Percentiles rank a stretch among this genome's conserved stretches.
These are phyloP conservation scores for Sporisorium sorghi DNA, from an alignment of 1,284 basidiomycete species.

Conservation along the genomic window DNA sequence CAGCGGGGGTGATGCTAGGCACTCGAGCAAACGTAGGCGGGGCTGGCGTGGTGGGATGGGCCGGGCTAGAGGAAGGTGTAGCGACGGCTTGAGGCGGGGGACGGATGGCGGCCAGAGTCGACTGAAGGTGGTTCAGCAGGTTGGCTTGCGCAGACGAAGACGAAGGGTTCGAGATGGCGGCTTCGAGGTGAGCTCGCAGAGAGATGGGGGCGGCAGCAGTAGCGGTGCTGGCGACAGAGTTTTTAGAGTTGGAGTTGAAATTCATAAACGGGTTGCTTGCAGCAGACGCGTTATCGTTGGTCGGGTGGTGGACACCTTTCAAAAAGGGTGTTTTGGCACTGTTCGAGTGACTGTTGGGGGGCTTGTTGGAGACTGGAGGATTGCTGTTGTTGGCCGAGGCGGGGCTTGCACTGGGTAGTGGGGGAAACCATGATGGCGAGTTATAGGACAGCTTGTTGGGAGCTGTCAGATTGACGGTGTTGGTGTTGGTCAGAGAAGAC, in stretches of 20 bases:
- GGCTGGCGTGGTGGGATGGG: slow-evolving; percentile 16
- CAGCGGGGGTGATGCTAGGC: slow-evolving; percentile 44
- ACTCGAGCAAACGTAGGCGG: slow-evolving; percentile 46
- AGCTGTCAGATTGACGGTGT: slow-evolving; percentile 44
- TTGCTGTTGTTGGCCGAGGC: slow-evolving; percentile 51
- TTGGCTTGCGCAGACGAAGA: slow-evolving; percentile 52
- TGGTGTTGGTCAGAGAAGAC: slow-evolving; percentile 45
- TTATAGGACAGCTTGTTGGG: slow-evolving; percentile 43
- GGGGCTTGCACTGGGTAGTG: slow-evolving; percentile 40
- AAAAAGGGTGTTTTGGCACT: slow-evolving; percentile 46
- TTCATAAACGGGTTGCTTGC: slow-evolving; percentile 36
- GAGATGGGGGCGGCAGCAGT: slow-evolving; percentile 27
- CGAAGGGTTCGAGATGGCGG: slow-evolving; percentile 53
- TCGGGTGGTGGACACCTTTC: slow-evolving; percentile 52
- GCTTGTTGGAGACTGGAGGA: slow-evolving; percentile 20
- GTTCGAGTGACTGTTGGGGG: slow-evolving; percentile 24
- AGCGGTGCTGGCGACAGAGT: slow-evolving; percentile 1
- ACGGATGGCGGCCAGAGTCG: slow-evolving; percentile 46
- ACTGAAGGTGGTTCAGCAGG: slow-evolving; percentile 40
- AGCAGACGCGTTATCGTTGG: slow-evolving; percentile 42
- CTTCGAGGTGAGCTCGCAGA: slow-evolving; percentile 47
- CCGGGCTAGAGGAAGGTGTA: slow-evolving; percentile 17
- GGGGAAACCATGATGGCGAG: slow-evolving; percentile 52
- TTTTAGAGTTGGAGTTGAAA: slow-evolving; percentile 2
- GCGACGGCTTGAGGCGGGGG: slow-evolving; percentile 27